Base-by-base conservation (phyloP, 2,329 filamentous ascomycete genomes). In the Thermochaetoides dissita region DNA sequence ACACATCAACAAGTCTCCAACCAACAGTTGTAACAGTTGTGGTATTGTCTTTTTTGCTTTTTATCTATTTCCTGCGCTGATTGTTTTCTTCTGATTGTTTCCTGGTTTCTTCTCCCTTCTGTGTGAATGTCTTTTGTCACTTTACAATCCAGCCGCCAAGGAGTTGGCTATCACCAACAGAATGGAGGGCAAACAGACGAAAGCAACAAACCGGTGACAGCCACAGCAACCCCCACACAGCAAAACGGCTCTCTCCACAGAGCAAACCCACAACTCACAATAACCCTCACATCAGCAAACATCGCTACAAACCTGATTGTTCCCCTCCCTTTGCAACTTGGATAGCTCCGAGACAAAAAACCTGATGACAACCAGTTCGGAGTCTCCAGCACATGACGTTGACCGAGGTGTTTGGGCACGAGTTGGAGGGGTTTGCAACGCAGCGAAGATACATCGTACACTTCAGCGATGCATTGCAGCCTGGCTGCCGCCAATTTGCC, bases 151-250 rank as follows among this genome's bases (percentile, higher is more conserved):
- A 24, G 17, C 17, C 17, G 17, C 17, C 17, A 24, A 24, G 5
- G 17, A 5, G 17, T 5, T 24, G 17, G 17, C 33, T 42, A 38
- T 44, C 45, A 46, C 45, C 45, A 44, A 37, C 39, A 33, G 31
- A n/a, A 24, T 5, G 3, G 17, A 24, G 17, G 17, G 17, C 17
- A 24, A 24, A 24, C 17, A 24, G 17, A 24, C 17, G n/a, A n/a
- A 24, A 24, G 17, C 17, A 24, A 24, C 44, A 41, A 43, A 39
- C 44, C 12, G 7, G 31, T 32, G 9, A 12, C 10, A 11, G 31
- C n/a, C 17, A 24, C 5, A 24, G 29, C 43, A 34, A 39, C 36
- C 29, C 34, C 11, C 24, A 24, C 12, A 9, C 12, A 9, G 17
- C 17, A 24, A 24, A 24, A 24, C 34, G 40, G 36, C 40, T 46